Conservation (phyloP, 495 filamentous ascomycete species). For the Parathielavia hyrcaniae region DNA sequence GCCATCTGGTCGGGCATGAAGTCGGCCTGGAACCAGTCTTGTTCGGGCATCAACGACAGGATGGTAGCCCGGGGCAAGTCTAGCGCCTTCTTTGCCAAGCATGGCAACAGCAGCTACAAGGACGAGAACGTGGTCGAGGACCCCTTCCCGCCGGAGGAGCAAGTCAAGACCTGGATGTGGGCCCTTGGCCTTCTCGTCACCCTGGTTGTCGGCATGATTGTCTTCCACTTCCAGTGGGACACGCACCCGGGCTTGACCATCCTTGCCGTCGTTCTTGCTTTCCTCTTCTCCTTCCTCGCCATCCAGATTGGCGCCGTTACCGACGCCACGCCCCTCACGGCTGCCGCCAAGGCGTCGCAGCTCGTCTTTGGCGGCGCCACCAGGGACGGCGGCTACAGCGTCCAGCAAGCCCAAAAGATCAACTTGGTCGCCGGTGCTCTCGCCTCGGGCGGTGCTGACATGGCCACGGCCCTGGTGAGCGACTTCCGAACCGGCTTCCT, state of each 20-base stretch:
- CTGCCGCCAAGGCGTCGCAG: conserved; percentile 61
- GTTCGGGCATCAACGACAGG: conserved; percentile 37
- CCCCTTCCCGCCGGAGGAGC: conserved; percentile 47
- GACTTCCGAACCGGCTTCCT: conserved; percentile 62
- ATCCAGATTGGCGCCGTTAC: conserved; percentile 59
- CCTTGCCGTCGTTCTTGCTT: conserved; percentile 55
- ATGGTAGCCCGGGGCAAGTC: conserved; percentile 40
- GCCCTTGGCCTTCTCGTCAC: conserved; percentile 44
- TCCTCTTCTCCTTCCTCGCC: conserved; percentile 63
- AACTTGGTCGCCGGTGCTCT: conserved; percentile 60
- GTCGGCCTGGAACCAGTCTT: conserved; percentile 45
- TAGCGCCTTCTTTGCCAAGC: conserved; percentile 43
- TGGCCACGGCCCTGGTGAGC: conserved; percentile 48
- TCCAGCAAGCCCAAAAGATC: conserved; percentile 49
- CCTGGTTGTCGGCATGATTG: conserved; percentile 50
- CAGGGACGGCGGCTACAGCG: conserved; percentile 39
- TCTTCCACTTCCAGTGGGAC: conserved; percentile 55
- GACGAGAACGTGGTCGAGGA: conserved; percentile 39
- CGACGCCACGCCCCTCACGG: conserved; percentile 58
- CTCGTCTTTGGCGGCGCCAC: conserved; percentile 60
- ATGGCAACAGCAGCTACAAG: conserved; percentile 29
- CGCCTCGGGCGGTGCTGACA: conserved; percentile 52
- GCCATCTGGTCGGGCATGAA: conserved; percentile 50
- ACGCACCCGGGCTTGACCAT: conserved; percentile 57
- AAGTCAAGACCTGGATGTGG: conserved; percentile 61